phyloP scores from a whole-genome alignment of 257 asterid species.

The Lycium ferocissimum region DNA sequence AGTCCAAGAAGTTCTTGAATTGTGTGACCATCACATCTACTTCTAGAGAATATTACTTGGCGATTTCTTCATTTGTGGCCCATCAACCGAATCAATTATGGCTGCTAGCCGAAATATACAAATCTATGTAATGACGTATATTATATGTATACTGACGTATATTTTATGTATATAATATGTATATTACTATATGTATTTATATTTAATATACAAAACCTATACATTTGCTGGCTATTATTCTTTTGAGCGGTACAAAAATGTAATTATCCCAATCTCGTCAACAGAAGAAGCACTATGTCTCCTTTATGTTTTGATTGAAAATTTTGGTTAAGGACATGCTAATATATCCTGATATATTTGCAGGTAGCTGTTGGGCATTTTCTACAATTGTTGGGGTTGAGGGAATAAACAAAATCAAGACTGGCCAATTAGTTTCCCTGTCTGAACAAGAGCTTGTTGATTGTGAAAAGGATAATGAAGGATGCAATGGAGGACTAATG shows the following conservation, averaged over 20 bases:
- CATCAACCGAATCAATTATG: no score
- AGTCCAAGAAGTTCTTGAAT: constrained; percentile 25
- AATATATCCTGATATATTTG: background rate
- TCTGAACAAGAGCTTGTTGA: constrained; percentile 94
- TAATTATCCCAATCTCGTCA: background rate
- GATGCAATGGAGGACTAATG: constrained; percentile 91
- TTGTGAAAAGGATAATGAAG: constrained; percentile 76
- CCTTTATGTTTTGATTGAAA: background rate
- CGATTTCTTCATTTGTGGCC: no score
- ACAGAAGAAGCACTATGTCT: background rate
- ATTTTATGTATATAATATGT: no score
- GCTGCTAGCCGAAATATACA: no score
- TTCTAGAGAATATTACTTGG: background rate
- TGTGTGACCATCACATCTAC: background rate
- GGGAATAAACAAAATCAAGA: constrained; percentile 81
- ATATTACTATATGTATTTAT: no score
- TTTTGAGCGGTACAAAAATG: no score
- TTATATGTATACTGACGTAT: no score
- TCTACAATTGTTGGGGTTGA: constrained; percentile 90
- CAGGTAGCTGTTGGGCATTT: constrained; percentile 97
- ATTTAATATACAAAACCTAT: no score
- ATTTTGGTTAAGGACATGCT: background rate
- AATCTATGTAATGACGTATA: no score
- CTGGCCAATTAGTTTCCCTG: constrained; percentile 66
- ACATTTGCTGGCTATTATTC: no score